Conservation (phyloP, 441 rosid species). For the Dalechampia spathulata region DNA sequence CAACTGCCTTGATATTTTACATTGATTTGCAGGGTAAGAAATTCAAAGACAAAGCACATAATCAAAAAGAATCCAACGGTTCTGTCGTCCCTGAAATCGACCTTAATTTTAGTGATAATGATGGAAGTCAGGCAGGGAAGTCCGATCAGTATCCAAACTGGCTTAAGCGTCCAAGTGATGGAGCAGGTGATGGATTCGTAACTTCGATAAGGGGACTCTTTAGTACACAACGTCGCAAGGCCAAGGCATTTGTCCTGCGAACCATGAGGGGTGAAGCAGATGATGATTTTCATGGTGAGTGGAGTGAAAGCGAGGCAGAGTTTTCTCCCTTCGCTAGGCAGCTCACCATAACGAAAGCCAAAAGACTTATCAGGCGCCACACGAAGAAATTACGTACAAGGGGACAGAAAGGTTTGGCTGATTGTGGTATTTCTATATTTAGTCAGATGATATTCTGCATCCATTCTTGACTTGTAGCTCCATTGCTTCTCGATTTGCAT, state of each 20-base stretch:
- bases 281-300: constrained; percentile 78
- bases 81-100: constrained; percentile 56
- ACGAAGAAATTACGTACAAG: constrained; percentile 82
- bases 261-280: constrained; percentile 99
- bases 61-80: constrained; percentile 47
- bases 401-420: constrained; percentile 66
- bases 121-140: constrained; percentile 51
- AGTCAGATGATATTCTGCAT: too few species aligned
- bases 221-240: constrained; percentile 90
- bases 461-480: neutral
- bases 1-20: neutral
- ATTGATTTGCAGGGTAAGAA: constrained; percentile 73
- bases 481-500: neutral
- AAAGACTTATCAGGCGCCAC: constrained; percentile 79
- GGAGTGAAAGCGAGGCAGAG: constrained; percentile 95
- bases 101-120: constrained; percentile 77
- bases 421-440: neutral
- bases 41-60: constrained; percentile 79
- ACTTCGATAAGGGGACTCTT: constrained; percentile 93
- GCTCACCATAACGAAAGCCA: constrained; percentile 89
- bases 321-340: constrained; percentile 88
- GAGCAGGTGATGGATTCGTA: constrained; percentile 99
- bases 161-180: constrained; percentile 80
- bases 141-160: constrained; percentile 69
- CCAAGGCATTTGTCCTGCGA: constrained; percentile 88